phyloP scores from a whole-genome alignment of 768 basidiomycete genomes.

The Podaxis pistillaris region DNA sequence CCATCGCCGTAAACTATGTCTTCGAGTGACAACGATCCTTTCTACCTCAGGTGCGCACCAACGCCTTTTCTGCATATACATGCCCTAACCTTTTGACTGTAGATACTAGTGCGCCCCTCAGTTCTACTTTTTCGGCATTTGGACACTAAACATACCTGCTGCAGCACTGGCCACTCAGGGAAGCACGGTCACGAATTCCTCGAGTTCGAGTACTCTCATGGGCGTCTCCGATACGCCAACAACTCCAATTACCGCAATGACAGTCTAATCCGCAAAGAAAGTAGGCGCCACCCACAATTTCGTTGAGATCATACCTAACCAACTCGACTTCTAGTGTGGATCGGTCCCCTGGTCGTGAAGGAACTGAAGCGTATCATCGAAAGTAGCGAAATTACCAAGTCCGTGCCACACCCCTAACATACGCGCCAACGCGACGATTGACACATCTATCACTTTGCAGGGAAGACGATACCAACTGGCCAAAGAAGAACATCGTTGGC shows the following conservation, averaged over 20 bases:
- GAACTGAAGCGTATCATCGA: conserved; percentile 95
- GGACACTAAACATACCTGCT: conserved; percentile 12
- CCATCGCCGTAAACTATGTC: conserved; percentile 36
- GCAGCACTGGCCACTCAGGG: conserved; percentile 95
- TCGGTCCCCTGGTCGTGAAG: conserved; percentile 87
- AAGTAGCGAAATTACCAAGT: conserved; percentile 94
- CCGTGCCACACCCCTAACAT: conserved; percentile 20
- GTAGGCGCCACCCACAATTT: conserved; percentile 45
- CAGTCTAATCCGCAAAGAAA: conserved; percentile 97
- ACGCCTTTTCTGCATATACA: not conserved
- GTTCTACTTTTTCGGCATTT: not conserved
- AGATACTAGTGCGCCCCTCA: conserved; percentile 46
- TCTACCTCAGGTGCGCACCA: conserved; percentile 67
- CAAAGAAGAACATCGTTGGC: conserved; percentile 98
- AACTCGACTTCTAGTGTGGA: conserved; percentile 67
- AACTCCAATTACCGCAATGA: conserved; percentile 99
- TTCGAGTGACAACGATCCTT: conserved; percentile 66
- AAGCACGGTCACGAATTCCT: conserved; percentile 98
- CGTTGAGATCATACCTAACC: not conserved
- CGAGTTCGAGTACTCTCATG: conserved; percentile 97
- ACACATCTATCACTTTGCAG: conserved; percentile 37
- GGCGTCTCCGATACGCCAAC: conserved; percentile 95
- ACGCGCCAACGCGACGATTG: not conserved
- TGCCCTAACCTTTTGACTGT: conserved; percentile 14
- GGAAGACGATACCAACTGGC: conserved; percentile 98